Evolutionary conservation across 1,284 basidiomycete genomes (phyloP).

Genomic region (Omphalotus olearius): DNA sequence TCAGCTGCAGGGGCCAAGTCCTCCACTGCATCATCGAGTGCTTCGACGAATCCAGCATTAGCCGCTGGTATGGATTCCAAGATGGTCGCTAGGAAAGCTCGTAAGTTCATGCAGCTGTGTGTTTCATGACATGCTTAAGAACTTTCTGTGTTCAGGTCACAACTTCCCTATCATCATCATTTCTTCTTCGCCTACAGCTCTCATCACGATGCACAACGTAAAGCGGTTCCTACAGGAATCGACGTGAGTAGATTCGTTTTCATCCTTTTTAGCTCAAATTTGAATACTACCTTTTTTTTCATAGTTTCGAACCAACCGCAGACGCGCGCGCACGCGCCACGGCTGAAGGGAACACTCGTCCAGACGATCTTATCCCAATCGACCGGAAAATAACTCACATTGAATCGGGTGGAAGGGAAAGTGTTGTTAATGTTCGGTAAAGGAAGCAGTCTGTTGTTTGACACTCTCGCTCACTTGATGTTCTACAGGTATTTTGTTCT

Average conservation of each 20-base stretch:
- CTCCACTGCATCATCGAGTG: slow-evolving; percentile 26
- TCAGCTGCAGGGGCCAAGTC: slow-evolving; percentile 29
- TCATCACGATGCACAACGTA: slow-evolving; percentile 98
- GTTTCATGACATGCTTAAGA: background rate
- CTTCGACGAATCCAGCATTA: background rate
- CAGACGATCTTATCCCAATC: slow-evolving; percentile 83
- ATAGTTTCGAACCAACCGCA: slow-evolving; percentile 77
- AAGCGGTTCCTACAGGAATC: slow-evolving; percentile 91
- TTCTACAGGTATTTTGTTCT: slow-evolving; percentile 67
- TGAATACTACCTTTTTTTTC: background rate
- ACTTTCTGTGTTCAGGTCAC: slow-evolving; percentile 38
- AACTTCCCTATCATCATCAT: slow-evolving; percentile 94
- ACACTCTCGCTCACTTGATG: background rate
- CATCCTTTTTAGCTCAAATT: background rate
- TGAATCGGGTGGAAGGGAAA: slow-evolving; percentile 46
- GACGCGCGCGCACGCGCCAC: slow-evolving; percentile 65
- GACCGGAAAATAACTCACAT: slow-evolving; percentile 72
- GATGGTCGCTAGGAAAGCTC: slow-evolving; percentile 55
- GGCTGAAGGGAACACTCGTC: slow-evolving; percentile 68
- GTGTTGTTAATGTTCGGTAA: slow-evolving; percentile 38
- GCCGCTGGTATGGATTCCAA: slow-evolving; percentile 38
- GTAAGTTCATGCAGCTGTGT: slow-evolving; percentile 32
- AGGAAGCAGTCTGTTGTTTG: background rate
- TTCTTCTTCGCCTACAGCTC: slow-evolving; percentile 90
- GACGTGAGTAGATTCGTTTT: slow-evolving; percentile 46